Evolutionary conservation across 768 basidiomycete genomes (phyloP).

Genomic region (Coprinopsis sp.): DNA sequence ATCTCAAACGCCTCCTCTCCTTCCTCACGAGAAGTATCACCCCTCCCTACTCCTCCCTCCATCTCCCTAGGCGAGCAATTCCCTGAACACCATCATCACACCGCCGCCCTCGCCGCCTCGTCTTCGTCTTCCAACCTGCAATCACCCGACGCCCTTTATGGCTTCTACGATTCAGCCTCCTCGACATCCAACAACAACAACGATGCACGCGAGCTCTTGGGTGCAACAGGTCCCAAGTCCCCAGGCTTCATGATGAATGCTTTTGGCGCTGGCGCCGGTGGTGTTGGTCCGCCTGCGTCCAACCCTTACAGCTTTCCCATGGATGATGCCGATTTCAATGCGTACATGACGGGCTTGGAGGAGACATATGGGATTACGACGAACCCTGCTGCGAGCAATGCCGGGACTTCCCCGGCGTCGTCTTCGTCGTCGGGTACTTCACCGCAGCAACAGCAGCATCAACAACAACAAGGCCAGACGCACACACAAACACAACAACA

Average conservation of each 20-base stretch:
- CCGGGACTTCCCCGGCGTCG: neutral
- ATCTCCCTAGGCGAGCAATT: constrained; percentile 21
- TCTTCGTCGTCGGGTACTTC: neutral
- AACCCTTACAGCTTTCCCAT: neutral
- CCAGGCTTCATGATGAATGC: no score
- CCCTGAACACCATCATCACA: neutral
- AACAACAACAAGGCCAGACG: neutral
- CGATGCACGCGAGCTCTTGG: no score
- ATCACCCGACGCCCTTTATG: constrained; percentile 28
- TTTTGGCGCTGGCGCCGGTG: neutral
- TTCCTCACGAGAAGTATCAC: constrained; percentile 31
- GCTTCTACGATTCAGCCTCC: no score
- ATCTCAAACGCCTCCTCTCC: constrained; percentile 29
- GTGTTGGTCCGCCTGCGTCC: neutral
- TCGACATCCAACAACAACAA: no score
- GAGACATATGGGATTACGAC: neutral
- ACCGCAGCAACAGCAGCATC: neutral
- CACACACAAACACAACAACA: neutral
- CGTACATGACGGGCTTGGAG: constrained; percentile 3
- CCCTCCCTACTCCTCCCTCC: constrained; percentile 20
- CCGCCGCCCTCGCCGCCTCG: constrained; percentile 21
- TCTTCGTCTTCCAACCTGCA: constrained; percentile 43
- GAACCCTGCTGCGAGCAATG: neutral
- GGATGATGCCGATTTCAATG: constrained; percentile 9
- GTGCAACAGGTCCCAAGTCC: no score